Conservation (phyloP, 2,329 filamentous ascomycete genomes). For the Colletotrichum incanum region DNA sequence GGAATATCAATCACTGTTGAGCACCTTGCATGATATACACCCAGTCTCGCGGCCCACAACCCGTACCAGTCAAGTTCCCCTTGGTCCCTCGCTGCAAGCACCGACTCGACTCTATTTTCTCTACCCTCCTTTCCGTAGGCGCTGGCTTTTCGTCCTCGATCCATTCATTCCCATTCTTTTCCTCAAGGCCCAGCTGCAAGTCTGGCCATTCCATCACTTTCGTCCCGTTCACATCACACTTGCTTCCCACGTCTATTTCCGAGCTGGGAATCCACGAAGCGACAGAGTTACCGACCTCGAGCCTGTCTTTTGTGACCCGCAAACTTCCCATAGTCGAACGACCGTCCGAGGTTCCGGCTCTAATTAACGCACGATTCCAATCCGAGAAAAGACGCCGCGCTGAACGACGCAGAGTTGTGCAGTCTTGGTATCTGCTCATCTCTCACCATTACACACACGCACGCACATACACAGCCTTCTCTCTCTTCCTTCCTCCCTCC, state of each 20-base stretch:
- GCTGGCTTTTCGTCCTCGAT: conserved; percentile 48
- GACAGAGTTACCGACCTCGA: conserved; percentile 27
- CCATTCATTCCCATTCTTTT: conserved; percentile 47
- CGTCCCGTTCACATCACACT: conserved; percentile 23
- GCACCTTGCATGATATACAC: conserved; percentile 46
- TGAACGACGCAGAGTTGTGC: conserved; percentile 34
- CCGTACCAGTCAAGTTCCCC: conserved; percentile 39
- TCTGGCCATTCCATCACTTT: conserved; percentile 42
- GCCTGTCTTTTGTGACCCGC: conserved; percentile 37
- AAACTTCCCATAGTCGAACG: conserved; percentile 35
- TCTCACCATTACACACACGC: background rate
- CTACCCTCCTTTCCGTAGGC: conserved; percentile 47
- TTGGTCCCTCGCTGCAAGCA: conserved; percentile 36
- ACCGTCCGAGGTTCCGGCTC: conserved; percentile 36
- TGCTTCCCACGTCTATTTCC: background rate
- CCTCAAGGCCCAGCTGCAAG: conserved; percentile 42
- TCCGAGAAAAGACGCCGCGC: conserved; percentile 23
- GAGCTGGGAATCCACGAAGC: conserved; percentile 18
- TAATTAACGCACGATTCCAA: conserved; percentile 43
- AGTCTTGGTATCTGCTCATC: conserved; percentile 34
- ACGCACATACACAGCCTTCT: conserved; percentile 13
- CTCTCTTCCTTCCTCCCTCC: background rate
- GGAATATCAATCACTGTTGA: conserved; percentile 40
- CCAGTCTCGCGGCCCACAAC: conserved; percentile 42
- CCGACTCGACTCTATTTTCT: conserved; percentile 40